These are phyloP conservation scores for Glaciozyma antarctica DNA, from an alignment of 768 basidiomycete genomes.

Conservation along the genomic window DNA sequence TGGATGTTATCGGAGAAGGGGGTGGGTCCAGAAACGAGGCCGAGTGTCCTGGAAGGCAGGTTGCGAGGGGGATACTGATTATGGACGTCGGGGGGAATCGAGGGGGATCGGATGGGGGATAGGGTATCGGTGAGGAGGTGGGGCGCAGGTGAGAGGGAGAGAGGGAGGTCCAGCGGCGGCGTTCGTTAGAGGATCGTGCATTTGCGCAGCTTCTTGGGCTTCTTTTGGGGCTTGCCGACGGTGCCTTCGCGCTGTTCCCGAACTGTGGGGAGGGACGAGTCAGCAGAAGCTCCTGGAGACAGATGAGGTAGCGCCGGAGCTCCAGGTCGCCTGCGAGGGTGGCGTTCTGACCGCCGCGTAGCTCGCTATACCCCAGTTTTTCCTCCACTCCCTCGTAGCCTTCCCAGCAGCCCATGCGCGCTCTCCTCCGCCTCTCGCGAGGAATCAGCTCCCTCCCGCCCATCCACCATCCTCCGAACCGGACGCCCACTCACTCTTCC, in stretches of 20 bases:
- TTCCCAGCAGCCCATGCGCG: too few relatives aligned
- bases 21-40: too few relatives aligned
- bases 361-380: too few relatives aligned
- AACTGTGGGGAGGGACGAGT: neutral
- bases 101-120: neutral
- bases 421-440: neutral
- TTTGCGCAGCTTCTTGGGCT: slow-evolving; percentile 19
- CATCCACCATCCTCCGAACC: neutral
- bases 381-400: neutral
- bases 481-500: slow-evolving; percentile 17
- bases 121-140: neutral
- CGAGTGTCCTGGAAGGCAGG: neutral
- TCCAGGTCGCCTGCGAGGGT: too few relatives aligned
- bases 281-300: neutral
- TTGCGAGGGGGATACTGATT: neutral
- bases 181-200: slow-evolving; percentile 17
- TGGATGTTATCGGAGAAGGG: too few relatives aligned
- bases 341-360: too few relatives aligned
- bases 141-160: neutral
- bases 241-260: slow-evolving; percentile 15
- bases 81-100: neutral
- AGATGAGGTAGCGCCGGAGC: too few relatives aligned
- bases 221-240: slow-evolving; percentile 4
- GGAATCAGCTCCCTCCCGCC: neutral
- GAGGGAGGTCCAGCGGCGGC: neutral